Base-by-base conservation (phyloP, 306 rosid species). In the Acacia confusa region DNA sequence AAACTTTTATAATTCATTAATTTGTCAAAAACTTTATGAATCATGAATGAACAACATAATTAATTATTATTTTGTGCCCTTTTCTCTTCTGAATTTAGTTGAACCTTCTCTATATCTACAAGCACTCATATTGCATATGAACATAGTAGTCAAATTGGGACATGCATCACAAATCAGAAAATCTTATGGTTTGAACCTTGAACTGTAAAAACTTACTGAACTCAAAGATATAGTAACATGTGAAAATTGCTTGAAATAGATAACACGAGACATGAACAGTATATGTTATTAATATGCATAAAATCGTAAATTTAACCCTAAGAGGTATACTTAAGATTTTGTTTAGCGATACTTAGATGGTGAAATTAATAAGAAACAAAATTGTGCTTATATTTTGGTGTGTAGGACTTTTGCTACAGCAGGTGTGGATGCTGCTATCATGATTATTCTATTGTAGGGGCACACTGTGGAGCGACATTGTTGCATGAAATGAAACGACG, bases 401-500 rank as follows among this genome's bases (percentile, higher is more conserved):
- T 84, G 84, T 71, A 95, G 99, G 94, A 93, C 88, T 61, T 95
- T 95, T 13, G 81, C 83, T 19, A 97, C 95, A 48, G 97, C 93
- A 60, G 99, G 99, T 79, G 99, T 95, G 50, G 99, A 95, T 84
- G 97, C 99, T 50, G 94, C 95, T 34, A 82, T 95, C 53, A 47
- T 68, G 14, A 41, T 27, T 41, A 9, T 63, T 41, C 69, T 74
- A 32, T 57, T 77, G 44, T 44, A 95, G 97, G 95, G 30, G 95
- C 97, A 20, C 92, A 97, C 7, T 88, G 92, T 27, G 92, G 81
- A n/a, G 91, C 95, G 25, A 95, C 97, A 7, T 79, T 95, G 28
- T 83, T 95, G 88, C 94, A 95, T 20, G 97, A 92, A 85, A 92
- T 95, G 99, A 95, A 92, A 82, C 87, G 90, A 2, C 97, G 92